Evolutionary conservation across 2,329 filamentous ascomycete species (phyloP), one percentile per base, ranked within the genome.

Genomic region (Cercospora canescens): DNA sequence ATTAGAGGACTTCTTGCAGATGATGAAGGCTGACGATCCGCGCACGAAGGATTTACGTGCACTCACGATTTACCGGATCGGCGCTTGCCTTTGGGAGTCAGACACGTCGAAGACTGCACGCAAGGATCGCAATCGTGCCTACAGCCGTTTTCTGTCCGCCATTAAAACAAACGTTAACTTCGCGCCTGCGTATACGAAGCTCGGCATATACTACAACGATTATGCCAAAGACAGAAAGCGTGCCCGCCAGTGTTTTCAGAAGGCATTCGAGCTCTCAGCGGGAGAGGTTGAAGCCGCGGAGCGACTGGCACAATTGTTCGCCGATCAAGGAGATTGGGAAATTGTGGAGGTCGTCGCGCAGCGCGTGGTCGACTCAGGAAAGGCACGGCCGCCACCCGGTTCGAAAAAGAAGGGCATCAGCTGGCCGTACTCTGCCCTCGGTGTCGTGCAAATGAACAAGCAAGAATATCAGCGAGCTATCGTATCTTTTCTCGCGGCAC

Each of bases 401-500:
- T 97, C 94, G 1, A 97, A 96, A 83, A 90, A 91, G 73, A 94
- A 92, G 79, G 93, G 93, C 1, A 89, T 96, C 69, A 97, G 94
- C 79, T 99, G 95, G 95, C 95, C 95, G 1, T 96, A 93, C 76
- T 93, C 94, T 2, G 94, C 95, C 0, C 84, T 99, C 1, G 95
- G 96, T 28, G 93, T 97, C 16, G 94, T 96, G 1, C 93, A 98
- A 77, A 86, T 98, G 76, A 97, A 96, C 80, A 95, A 93, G 76
- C 93, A 96, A 76, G 93, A 96, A 67, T 98, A 94, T 73, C 83
- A 89, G 71, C 91, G 92, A 76, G 93, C 93, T 37, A 93, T 98
- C 62, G 89, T 94, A 8, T 96, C 93, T 0, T 99, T 98, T 77
- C 91, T 98, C 74, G 88, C 92, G 1, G 94, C 95, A 11, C 83